Evolutionary conservation across 345 rosid species (phyloP), one percentile per base, ranked within the genome.

Genomic region (Iberis pinnata): DNA sequence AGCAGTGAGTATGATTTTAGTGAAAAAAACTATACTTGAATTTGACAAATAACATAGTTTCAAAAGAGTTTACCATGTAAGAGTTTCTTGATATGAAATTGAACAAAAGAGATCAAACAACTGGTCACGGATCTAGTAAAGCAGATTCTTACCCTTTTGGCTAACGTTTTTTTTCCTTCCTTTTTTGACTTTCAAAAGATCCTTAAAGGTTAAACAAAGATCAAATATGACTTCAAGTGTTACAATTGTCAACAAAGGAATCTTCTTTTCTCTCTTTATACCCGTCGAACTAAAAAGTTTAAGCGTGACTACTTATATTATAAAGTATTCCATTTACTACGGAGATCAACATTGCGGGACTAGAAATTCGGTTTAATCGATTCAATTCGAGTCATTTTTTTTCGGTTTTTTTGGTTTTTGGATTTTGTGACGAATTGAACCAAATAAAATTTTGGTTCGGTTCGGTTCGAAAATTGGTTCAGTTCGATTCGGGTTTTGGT

Each of bases 221-320:
- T 19, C 58, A 42, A 41, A 36, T 52, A 43, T 13, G 58, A 56
- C 63, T 65, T 49, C 43, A 14, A 43, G 36, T 50, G 60, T 58
- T 6, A 65, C 64, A 58, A 18, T 65, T 65, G 70, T 65, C 70
- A 58, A 66, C 51, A 66, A 60, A 19, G 10, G 65, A 43, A 37
- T 66, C 53, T 58, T 51, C 59, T 17, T 54, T 33, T 29, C 5
- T 5, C 53, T 26, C 35, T 43, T 9, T 10, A 16, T 49, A 49
- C 26, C 15, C 58, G 32, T 35, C 63, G 17, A 65, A 49, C 33
- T 56, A 26, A 18, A 48, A 65, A 65, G 58, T 43, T 24, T 52
- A 29, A 49, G 70, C 70, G 55, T 51, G 70, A 38, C 40, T 5
- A 36, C 18, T 26, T 58, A 27, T 51, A 51, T 5, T 43, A 43